Evolutionary conservation across 352 stramenopile genomes (phyloP).

Genomic region (Pythium periplocum): DNA sequence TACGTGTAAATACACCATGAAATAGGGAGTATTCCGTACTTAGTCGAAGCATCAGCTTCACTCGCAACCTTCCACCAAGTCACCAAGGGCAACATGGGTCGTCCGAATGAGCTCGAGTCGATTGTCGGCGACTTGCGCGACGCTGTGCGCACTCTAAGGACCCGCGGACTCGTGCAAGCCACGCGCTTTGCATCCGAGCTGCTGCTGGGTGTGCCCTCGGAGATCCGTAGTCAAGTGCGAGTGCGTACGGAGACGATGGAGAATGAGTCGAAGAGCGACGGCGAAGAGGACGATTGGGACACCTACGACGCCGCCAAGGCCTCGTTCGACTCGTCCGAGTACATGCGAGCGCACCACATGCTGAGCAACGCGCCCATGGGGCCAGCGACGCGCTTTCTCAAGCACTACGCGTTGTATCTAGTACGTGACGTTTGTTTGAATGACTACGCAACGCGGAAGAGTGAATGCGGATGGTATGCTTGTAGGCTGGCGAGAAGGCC

Average conservation of each 20-base stretch:
- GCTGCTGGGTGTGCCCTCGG: slow-evolving; percentile 54
- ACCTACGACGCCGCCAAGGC: slow-evolving; percentile 61
- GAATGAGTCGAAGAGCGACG: slow-evolving; percentile 14
- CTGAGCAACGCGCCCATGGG: slow-evolving; percentile 15
- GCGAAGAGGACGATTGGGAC: slow-evolving; percentile 27
- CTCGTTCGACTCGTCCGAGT: slow-evolving; percentile 71
- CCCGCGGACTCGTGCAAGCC: slow-evolving; percentile 59
- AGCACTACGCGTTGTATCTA: slow-evolving; percentile 72
- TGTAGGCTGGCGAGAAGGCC: slow-evolving; percentile 68
- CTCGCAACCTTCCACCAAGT: neutral
- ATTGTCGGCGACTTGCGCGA: slow-evolving; percentile 45
- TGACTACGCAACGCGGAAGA: neutral
- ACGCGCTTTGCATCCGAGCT: slow-evolving; percentile 73
- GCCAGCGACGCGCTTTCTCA: slow-evolving; percentile 56
- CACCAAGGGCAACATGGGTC: neutral
- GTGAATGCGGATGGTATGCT: neutral
- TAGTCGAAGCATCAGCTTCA: neutral
- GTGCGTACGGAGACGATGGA: neutral
- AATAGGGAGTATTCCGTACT: neutral
- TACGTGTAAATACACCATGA: no score
- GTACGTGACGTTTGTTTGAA: slow-evolving; percentile 14
- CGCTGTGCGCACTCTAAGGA: slow-evolving; percentile 42
- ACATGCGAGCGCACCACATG: slow-evolving; percentile 64
- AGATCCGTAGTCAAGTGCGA: slow-evolving; percentile 15
- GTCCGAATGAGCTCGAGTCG: slow-evolving; percentile 12